Conservation (phyloP, 2,329 filamentous ascomycete species). For the Chrysosphaeria jannelii region DNA sequence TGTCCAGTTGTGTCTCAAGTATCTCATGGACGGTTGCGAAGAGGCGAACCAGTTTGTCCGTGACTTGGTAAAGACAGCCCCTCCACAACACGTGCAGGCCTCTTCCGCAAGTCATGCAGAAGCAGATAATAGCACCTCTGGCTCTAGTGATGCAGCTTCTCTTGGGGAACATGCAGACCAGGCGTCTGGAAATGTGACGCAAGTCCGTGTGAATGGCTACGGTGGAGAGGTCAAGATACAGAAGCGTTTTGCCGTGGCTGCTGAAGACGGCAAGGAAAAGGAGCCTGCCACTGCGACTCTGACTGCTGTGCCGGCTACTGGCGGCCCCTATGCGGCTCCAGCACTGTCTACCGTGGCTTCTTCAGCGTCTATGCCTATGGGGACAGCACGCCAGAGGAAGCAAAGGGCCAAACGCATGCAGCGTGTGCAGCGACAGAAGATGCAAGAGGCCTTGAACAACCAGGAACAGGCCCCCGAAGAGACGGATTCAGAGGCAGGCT, state of each 20-base stretch:
- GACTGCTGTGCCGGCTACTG: background rate
- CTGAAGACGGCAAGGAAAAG: slow-evolving; percentile 1
- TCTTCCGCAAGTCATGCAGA: too few relatives aligned
- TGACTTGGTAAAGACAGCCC: slow-evolving; percentile 17
- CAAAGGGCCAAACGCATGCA: slow-evolving; percentile 5
- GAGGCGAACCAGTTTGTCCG: slow-evolving; percentile 43
- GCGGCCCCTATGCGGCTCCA: background rate
- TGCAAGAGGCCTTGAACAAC: slow-evolving; percentile 2
- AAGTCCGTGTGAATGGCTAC: slow-evolving; percentile 22
- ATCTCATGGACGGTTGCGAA: slow-evolving; percentile 43
- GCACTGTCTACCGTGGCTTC: background rate
- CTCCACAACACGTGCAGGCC: slow-evolving; percentile 6
- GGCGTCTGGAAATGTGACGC: slow-evolving; percentile 7
- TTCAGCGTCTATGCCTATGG: slow-evolving; percentile 2
- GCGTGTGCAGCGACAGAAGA: slow-evolving; percentile 4
- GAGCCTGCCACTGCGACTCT: background rate
- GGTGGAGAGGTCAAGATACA: slow-evolving; percentile 24
- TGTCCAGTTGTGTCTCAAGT: slow-evolving; percentile 68
- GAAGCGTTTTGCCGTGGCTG: slow-evolving; percentile 9
- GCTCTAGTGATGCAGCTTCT: background rate
- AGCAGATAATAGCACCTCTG: slow-evolving; percentile 3
- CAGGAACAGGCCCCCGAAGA: slow-evolving; percentile 1
- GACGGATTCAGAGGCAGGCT: too few relatives aligned
- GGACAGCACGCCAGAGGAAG: slow-evolving; percentile 5
- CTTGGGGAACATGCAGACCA: background rate